Percentiles rank a stretch among this genome's conserved stretches.
These are phyloP conservation scores for Apiospora saccharicola DNA, from an alignment of 2,329 filamentous ascomycete species.

Conservation along the genomic window DNA sequence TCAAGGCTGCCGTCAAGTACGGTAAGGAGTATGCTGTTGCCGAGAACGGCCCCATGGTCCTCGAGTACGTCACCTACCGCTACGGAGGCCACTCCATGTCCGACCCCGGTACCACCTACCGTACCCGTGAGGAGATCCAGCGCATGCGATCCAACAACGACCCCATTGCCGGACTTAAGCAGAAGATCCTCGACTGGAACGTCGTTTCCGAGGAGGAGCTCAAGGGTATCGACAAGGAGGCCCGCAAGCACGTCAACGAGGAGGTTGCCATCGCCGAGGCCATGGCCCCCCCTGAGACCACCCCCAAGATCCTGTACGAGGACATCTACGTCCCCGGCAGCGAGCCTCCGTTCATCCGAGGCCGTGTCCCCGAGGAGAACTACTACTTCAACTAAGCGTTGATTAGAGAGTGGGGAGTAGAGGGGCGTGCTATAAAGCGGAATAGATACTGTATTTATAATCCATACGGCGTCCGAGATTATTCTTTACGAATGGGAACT, in stretches of 20 bases:
- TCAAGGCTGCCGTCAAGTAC: constrained; percentile 95
- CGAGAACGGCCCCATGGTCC: constrained; percentile 91
- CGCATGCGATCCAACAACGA: constrained; percentile 99
- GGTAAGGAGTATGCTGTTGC: constrained; percentile 85
- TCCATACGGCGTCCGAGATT: constrained; percentile 25
- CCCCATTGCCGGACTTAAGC: constrained; percentile 96
- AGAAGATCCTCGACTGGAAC: constrained; percentile 96
- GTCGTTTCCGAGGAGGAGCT: constrained; percentile 93
- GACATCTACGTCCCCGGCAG: constrained; percentile 92
- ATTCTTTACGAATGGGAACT: constrained; percentile 24
- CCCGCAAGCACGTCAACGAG: constrained; percentile 81
- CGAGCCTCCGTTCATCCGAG: constrained; percentile 88
- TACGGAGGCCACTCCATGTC: constrained; percentile 99
- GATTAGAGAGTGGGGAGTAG: constrained; percentile 17
- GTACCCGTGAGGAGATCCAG: constrained; percentile 98
- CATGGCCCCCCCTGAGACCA: constrained; percentile 83
- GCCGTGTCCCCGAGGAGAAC: constrained; percentile 90
- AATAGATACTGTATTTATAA: constrained; percentile 18
- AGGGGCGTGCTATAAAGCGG: background rate
- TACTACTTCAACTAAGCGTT: constrained; percentile 76
- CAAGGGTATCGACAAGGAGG: constrained; percentile 95
- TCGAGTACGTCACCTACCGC: constrained; percentile 99
- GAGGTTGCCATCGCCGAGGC: constrained; percentile 91
- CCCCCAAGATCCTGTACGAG: constrained; percentile 86
- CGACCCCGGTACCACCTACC: constrained; percentile 98